Conservation (phyloP, 768 basidiomycete genomes). For the Phaeolepiota aurea region DNA sequence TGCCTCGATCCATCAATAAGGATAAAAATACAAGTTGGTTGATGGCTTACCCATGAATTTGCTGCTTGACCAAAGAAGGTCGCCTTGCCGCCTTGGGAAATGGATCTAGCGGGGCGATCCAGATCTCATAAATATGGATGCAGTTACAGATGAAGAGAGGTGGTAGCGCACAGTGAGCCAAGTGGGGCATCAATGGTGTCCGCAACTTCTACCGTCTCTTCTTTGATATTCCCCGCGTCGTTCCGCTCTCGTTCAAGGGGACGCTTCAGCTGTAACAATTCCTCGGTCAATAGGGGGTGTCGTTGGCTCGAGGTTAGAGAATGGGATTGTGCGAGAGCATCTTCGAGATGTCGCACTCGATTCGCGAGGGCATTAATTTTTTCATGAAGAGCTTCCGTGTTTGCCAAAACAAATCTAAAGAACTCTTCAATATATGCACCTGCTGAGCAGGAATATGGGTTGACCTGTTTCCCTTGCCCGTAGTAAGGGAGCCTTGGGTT, state of each 20-base stretch:
- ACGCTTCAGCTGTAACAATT: conserved; percentile 58
- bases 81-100: conserved; percentile 52
- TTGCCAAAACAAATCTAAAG: conserved; percentile 59
- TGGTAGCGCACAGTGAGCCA: conserved; percentile 46
- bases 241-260: conserved; percentile 53
- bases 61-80: conserved; percentile 61
- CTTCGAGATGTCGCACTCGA: conserved; percentile 62
- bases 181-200: conserved; percentile 58
- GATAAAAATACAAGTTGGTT: neutral
- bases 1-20: neutral
- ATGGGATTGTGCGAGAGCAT: conserved; percentile 51
- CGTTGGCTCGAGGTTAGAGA: conserved; percentile 32
- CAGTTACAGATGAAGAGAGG: conserved; percentile 3
- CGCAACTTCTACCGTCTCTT: conserved; percentile 36
- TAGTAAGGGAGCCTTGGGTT: conserved; percentile 52
- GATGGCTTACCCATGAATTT: conserved; percentile 54
- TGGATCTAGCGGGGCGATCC: conserved; percentile 31
- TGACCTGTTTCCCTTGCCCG: conserved; percentile 67
- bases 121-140: conserved; percentile 2
- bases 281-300: conserved; percentile 54
- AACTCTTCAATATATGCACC: neutral
- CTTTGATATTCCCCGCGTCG: conserved; percentile 25
- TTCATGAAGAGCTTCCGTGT: conserved; percentile 61
- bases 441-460: conserved; percentile 1
- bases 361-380: conserved; percentile 54